Evolutionary conservation across 2,329 filamentous ascomycete species (phyloP), one percentile per base, ranked within the genome.

Genomic region (Harringtonia aguacate): DNA sequence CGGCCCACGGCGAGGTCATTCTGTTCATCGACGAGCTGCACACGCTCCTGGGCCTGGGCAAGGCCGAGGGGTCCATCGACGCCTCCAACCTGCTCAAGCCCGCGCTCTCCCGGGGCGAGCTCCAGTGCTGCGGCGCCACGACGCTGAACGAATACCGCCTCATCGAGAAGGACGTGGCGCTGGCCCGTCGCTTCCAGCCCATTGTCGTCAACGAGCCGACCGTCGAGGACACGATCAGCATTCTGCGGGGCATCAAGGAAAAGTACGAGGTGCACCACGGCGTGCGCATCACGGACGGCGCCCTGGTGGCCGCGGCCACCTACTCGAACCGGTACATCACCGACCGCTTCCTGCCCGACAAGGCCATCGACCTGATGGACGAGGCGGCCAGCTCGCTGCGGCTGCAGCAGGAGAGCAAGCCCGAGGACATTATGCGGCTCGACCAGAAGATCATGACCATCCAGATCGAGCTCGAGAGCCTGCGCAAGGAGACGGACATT

Each of bases 241-340:
- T 98, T 46, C 69, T 98, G 1, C 80, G 92, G 56, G 92, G 90
- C 39, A 95, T 98, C 68, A 97, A 97, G 59, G 89, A 97, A 57
- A 86, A 88, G 52, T 98, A 98, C 56, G 92, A 97, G 61, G 86
- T 97, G 1, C 92, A 97, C 53, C 92, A 98, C 57, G 90, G 92
- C 63, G 90, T 97, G 0, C 76, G 89, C 43, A 97, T 98, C 52
- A 94, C 87, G 0, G 92, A 97, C 55, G 83, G 84, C 2, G 88
- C 92, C 8, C 68, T 97, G 12, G 90, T 98, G 14, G 88, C 92
- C 2, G 90, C 92, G 3, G 89, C 90, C 3, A 85, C 86, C 0
- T 85, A 94, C 58, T 92, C 86, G 50, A 97, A 97, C 57, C 84
- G 92, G 41, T 98, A 97, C 61, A 92, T 98, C 53, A 95, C 89